A percentile compares a stretch with the other conserved stretches of the same genome.
These are phyloP conservation scores for Beauveria caledonica DNA, from an alignment of 2,329 filamentous ascomycete genomes.

Conservation along the genomic window DNA sequence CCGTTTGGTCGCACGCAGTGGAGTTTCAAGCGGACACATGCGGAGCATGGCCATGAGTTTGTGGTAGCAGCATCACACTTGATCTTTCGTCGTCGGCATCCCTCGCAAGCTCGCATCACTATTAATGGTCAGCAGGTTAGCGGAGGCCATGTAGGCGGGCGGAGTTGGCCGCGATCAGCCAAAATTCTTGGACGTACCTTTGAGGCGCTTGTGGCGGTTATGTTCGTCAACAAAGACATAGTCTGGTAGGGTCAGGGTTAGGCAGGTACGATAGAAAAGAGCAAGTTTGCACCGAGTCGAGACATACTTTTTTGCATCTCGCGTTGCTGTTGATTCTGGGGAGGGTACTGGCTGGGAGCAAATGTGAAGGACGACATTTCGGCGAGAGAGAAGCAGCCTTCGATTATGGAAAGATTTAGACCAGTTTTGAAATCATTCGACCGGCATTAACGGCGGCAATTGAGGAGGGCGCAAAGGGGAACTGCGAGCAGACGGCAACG, in stretches of 20 bases:
- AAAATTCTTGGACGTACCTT: conserved; percentile 52
- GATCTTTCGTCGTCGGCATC: conserved; percentile 90
- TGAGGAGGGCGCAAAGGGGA: not conserved
- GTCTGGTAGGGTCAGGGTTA: conserved; percentile 47
- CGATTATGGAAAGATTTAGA: conserved; percentile 41
- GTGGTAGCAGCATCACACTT: conserved; percentile 96
- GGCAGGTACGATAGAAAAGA: conserved; percentile 10
- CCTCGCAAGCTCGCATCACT: conserved; percentile 98
- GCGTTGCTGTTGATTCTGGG: conserved; percentile 37
- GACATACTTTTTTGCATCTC: conserved; percentile 29
- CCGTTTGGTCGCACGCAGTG: conserved; percentile 87
- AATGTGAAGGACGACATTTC: conserved; percentile 72
- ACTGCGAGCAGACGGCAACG: conserved; percentile 2
- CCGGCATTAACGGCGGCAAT: not conserved
- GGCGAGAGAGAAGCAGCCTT: conserved; percentile 55
- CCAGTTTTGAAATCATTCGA: not conserved
- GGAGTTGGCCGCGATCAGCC: not conserved
- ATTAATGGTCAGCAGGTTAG: conserved; percentile 41
- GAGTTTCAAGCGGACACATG: conserved; percentile 84
- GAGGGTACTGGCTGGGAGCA: conserved; percentile 47
- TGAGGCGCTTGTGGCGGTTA: conserved; percentile 92
- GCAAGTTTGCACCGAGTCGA: not conserved
- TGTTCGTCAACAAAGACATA: conserved; percentile 99
- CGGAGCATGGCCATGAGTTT: conserved; percentile 94
- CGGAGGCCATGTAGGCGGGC: not conserved